A percentile compares a stretch with the other conserved stretches of the same genome.
phyloP scores from a whole-genome alignment of 306 rosid genomes.

The Quercus parvula region DNA sequence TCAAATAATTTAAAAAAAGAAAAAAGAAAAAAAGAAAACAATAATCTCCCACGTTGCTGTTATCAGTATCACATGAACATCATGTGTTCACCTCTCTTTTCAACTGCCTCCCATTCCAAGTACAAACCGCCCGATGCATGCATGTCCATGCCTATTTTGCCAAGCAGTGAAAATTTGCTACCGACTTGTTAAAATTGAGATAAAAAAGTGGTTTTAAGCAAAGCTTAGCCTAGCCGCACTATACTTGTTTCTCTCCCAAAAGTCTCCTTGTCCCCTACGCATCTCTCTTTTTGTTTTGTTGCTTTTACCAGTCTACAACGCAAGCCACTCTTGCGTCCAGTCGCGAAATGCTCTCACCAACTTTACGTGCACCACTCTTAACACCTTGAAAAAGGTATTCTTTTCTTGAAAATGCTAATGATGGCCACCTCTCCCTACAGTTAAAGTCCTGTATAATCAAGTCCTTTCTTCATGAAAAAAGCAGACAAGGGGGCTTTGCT shows the following conservation, averaged over 20 bases:
- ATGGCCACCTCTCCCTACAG: constrained; percentile 1
- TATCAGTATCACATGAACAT: not conserved
- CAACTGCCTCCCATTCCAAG: not conserved
- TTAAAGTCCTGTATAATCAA: constrained; percentile 4
- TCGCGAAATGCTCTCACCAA: constrained; percentile 5
- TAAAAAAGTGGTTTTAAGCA: too few relatives aligned
- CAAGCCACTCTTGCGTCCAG: constrained; percentile 11
- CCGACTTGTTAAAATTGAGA: too few relatives aligned
- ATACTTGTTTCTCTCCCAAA: too few relatives aligned
- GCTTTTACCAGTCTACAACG: not conserved
- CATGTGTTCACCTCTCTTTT: not conserved
- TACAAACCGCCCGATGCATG: not conserved
- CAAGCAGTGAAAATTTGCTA: too few relatives aligned
- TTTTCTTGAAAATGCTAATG: constrained; percentile 11
- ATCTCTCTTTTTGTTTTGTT: not conserved
- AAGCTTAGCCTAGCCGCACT: too few relatives aligned
- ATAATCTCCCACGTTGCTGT: too few relatives aligned
- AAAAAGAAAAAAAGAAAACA: too few relatives aligned
- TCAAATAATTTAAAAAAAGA: too few relatives aligned
- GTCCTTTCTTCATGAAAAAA: not conserved
- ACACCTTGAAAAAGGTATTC: not conserved
- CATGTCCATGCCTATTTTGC: not conserved
- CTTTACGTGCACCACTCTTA: constrained; percentile 9
- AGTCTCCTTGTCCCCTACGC: too few relatives aligned
- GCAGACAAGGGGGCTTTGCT: constrained; percentile 17